Evolutionary conservation across 1,284 basidiomycete genomes (phyloP).

Genomic region (Stereum hirsutum): DNA sequence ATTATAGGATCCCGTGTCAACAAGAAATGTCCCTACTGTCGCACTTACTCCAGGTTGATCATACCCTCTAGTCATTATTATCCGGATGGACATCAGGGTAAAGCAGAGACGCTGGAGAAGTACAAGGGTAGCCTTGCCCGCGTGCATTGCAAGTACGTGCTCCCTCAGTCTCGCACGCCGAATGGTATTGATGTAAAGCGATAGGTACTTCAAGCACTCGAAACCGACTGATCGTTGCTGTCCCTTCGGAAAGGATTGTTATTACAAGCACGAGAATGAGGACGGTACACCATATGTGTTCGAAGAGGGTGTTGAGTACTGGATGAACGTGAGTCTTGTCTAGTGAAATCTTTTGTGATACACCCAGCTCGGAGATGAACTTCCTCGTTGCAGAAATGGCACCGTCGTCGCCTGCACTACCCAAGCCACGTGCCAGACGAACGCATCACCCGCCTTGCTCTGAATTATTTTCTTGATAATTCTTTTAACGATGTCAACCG

Average conservation of each 20-base stretch:
- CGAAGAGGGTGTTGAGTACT: constrained; percentile 39
- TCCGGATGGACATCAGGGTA: constrained; percentile 40
- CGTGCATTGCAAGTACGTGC: constrained; percentile 51
- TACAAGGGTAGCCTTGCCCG: constrained; percentile 67
- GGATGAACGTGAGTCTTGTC: constrained; percentile 32
- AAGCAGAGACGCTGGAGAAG: constrained; percentile 35
- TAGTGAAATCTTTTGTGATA: neutral
- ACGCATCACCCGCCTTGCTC: neutral
- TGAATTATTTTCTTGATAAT: neutral
- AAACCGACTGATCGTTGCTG: constrained; percentile 38
- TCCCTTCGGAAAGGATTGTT: constrained; percentile 70
- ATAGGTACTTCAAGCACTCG: constrained; percentile 59
- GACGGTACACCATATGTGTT: constrained; percentile 58
- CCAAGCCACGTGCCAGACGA: neutral
- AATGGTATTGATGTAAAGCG: neutral
- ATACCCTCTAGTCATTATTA: constrained; percentile 62
- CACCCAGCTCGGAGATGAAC: neutral
- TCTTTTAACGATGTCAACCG: neutral
- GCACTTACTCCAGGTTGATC: constrained; percentile 50
- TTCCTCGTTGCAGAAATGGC: constrained; percentile 7
- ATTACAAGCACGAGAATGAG: constrained; percentile 57
- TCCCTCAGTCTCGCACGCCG: neutral
- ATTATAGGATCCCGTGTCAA: constrained; percentile 43
- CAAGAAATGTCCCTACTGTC: constrained; percentile 72
- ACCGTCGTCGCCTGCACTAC: neutral